Conservation (phyloP, 2,329 filamentous ascomycete species). For the Aspergillus uvarum region DNA sequence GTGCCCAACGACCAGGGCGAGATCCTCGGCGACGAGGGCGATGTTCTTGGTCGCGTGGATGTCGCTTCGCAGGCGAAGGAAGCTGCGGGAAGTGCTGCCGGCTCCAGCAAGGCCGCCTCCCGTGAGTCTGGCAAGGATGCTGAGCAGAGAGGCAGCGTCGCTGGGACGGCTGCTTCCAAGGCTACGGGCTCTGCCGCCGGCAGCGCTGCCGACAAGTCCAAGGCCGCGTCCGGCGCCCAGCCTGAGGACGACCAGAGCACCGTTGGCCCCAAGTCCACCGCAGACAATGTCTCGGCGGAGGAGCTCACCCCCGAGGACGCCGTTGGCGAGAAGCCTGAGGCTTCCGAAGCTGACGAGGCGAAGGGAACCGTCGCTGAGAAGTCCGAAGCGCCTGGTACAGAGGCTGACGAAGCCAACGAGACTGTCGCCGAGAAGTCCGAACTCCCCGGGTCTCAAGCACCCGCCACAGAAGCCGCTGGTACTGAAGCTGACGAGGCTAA, state of each 20-base stretch:
- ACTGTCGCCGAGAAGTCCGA: constrained; percentile 31
- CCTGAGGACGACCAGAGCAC: not conserved
- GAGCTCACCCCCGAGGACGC: constrained; percentile 43
- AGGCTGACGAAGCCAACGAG: constrained; percentile 41
- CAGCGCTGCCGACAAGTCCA: constrained; percentile 28
- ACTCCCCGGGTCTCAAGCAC: not conserved
- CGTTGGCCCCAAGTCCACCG: not conserved
- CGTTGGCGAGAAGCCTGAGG: constrained; percentile 53
- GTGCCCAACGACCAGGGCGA: constrained; percentile 39
- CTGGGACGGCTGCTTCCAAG: constrained; percentile 14
- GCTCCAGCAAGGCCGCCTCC: not conserved
- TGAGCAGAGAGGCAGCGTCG: not conserved
- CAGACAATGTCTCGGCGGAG: constrained; percentile 18
- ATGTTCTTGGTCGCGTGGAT: constrained; percentile 42
- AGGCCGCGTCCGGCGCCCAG: not conserved
- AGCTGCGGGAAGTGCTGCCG: constrained; percentile 32
- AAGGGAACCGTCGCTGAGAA: constrained; percentile 41
- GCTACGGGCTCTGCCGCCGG: constrained; percentile 38
- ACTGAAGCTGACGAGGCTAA: not conserved
- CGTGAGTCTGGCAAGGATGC: too few species aligned
- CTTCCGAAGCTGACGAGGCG: constrained; percentile 36
- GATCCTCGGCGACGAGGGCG: constrained; percentile 34
- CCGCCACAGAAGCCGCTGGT: not conserved
- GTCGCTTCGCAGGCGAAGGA: constrained; percentile 36
- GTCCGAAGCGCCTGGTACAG: constrained; percentile 22